Evolutionary conservation across 768 basidiomycete species (phyloP), one percentile per base, ranked within the genome.

Genomic region (Neoboletus subvelutipes): DNA sequence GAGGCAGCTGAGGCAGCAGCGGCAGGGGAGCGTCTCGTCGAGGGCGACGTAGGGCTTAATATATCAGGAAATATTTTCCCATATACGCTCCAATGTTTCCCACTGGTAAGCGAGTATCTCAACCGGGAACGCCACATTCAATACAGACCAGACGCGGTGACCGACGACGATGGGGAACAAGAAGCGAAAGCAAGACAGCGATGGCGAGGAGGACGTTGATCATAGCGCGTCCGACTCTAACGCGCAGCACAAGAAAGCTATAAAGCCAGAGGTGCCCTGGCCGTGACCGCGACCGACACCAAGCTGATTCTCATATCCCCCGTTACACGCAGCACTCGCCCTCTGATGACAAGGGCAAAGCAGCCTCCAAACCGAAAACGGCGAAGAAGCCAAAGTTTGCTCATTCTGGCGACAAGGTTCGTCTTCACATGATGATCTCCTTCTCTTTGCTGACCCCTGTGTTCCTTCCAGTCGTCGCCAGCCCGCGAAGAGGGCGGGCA

Each of bases 331-430:
- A 52, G 39, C 56, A 54, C 53, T 13, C 43, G 43, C 18, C 45
- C 22, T 13, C 42, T 1, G 10, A 39, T 1, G 10, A 39, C 45
- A 64, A 63, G 45, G 46, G 39, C n/a, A 62, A 57, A 59, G 45
- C 61, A 56, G 20, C 52, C 36, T 28, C 65, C 48, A 51, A 64
- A 20, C 28, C 22, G 2, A 64, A 55, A 26, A 74, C 69, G 2
- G 61, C 58, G 18, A 80, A 80, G 52, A 81, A 78, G 47, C 65
- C 75, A 8, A 77, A 73, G 52, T 64, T 66, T 43, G 52, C 33
- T 13, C 22, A 24, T 0, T 37, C 52, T 31, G 51, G 31, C 6
- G 50, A 55, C 7, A 52, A 59, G 46, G 66, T 61, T 50, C 6
- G 59, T 59, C 37, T 45, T 20, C 18, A 28, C 49, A 12, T 29